Evolutionary conservation across 176 grass and related monocot genomes (phyloP).

Genomic region (Hordeum marinum): DNA sequence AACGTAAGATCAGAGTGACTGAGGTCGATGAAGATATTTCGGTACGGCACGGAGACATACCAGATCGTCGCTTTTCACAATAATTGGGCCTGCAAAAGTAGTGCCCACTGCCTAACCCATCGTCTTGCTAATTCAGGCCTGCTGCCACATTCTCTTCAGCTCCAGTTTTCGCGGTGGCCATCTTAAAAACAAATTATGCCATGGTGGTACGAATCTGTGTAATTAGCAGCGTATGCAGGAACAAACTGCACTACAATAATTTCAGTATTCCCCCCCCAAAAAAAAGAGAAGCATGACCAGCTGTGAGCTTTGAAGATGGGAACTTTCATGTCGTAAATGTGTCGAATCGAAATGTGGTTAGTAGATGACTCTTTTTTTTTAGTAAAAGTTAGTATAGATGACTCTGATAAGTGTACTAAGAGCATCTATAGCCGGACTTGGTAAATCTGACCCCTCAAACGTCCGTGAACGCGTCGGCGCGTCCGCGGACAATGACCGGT

Average conservation of each 20-base stretch:
- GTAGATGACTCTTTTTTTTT: too few relatives aligned
- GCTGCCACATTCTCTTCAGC: conserved; percentile 6
- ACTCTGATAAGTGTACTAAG: too few relatives aligned
- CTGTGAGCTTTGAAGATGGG: not conserved
- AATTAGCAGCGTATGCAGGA: not conserved
- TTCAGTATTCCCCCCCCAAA: too few relatives aligned
- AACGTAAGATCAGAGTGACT: not conserved
- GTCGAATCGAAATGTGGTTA: not conserved
- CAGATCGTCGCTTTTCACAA: conserved; percentile 11
- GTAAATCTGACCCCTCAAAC: too few relatives aligned
- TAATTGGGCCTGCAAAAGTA: conserved; percentile 7
- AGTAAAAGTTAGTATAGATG: too few relatives aligned
- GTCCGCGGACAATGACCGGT: too few relatives aligned
- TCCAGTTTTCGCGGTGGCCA: not conserved
- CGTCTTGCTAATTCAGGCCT: not conserved
- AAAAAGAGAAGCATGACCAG: not conserved
- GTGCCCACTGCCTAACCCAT: not conserved
- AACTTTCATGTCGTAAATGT: not conserved
- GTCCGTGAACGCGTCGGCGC: too few relatives aligned
- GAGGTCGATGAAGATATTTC: not conserved
- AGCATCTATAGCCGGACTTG: too few relatives aligned
- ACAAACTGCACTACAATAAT: not conserved
- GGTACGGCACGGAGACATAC: not conserved
- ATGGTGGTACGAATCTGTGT: not conserved
- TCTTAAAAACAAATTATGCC: too few relatives aligned